A percentile compares a stretch with the other conserved stretches of the same genome.
Conservation (phyloP, 2,329 filamentous ascomycete genomes). For the Colletotrichum lupini region DNA sequence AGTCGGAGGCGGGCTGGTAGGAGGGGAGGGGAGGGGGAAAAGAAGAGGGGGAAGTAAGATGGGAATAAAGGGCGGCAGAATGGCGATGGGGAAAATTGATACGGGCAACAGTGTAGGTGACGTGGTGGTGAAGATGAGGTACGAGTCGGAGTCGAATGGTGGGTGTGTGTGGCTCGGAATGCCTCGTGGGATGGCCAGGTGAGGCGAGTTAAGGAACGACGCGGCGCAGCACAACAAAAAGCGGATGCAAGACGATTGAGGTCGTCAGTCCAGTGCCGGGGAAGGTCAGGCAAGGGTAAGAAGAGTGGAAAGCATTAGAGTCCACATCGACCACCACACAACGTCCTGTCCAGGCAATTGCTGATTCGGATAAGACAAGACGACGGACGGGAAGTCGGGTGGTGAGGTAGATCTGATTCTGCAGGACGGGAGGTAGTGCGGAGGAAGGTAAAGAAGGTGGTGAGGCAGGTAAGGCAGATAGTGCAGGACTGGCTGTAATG, state of each 20-base stretch:
- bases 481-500: no score
- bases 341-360: not conserved
- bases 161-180: slow-evolving; percentile 10
- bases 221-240: slow-evolving; percentile 25
- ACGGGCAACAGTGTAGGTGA: not conserved
- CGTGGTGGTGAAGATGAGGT: not conserved
- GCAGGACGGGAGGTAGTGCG: not conserved
- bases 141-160: not conserved
- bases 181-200: slow-evolving; percentile 7
- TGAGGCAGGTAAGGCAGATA: no score
- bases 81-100: slow-evolving; percentile 10
- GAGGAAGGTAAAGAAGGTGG: not conserved
- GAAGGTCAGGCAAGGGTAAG: slow-evolving; percentile 5
- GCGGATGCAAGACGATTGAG: slow-evolving; percentile 11
- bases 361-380: not conserved
- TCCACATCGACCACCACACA: slow-evolving; percentile 5
- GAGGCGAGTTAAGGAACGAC: slow-evolving; percentile 21
- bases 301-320: not conserved
- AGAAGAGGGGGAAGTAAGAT: slow-evolving; percentile 6
- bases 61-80: slow-evolving; percentile 10
- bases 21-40: not conserved
- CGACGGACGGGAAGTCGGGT: not conserved
- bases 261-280: slow-evolving; percentile 2
- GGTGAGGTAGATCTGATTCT: not conserved
- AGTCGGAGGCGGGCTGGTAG: slow-evolving; percentile 20